phyloP scores from a whole-genome alignment of 2,329 filamentous ascomycete genomes.

The Phaeosphaeria sp. region DNA sequence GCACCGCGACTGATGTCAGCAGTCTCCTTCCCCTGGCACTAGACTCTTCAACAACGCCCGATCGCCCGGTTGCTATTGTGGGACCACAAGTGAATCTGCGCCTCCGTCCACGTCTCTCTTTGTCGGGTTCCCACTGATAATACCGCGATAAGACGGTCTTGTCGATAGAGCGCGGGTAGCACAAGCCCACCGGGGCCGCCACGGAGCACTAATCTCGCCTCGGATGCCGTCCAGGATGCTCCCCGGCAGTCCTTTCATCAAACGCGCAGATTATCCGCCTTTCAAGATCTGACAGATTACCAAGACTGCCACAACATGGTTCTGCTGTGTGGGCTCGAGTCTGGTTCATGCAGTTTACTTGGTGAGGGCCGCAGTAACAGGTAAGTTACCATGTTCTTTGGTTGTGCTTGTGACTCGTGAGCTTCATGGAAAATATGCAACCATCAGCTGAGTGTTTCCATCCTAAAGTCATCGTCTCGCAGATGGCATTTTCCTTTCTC shows the following conservation, averaged over 20 bases:
- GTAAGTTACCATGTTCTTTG: neutral
- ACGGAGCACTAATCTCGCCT: conserved; percentile 17
- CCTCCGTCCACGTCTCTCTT: neutral
- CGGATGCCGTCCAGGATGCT: conserved; percentile 12
- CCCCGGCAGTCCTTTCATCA: conserved; percentile 21
- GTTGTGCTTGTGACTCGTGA: neutral
- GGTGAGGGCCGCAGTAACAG: neutral
- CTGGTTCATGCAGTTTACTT: neutral
- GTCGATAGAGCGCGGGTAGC: conserved; percentile 1
- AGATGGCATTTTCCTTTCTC: neutral
- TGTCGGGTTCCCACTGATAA: neutral
- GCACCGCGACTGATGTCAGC: conserved; percentile 12
- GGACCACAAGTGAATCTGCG: neutral
- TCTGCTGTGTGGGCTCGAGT: neutral
- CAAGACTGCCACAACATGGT: neutral
- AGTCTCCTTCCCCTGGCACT: conserved; percentile 10
- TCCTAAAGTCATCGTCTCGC: neutral
- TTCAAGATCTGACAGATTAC: neutral
- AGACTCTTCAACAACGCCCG: neutral
- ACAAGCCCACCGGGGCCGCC: conserved; percentile 2
- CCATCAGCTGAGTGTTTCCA: neutral
- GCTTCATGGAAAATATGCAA: neutral
- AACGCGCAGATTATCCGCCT: conserved; percentile 9
- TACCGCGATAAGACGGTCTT: conserved; percentile 3
- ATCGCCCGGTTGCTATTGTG: neutral